Evolutionary conservation across 192 early-diverging fungal genomes (phyloP).

Genomic region (Coemansia sp.): DNA sequence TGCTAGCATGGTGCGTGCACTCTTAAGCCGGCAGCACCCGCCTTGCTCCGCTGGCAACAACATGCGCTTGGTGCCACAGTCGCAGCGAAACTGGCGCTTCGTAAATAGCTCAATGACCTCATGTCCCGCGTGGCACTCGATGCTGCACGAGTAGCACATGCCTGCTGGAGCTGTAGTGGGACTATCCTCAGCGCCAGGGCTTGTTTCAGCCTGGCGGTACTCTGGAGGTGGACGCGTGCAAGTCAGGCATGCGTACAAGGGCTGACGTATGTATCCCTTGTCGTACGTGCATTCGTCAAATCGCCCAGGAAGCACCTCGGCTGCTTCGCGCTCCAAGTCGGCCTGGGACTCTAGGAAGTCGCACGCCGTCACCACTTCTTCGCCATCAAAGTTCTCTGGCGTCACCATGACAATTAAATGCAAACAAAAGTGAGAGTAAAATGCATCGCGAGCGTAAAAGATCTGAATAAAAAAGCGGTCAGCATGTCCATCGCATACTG

Average conservation of each 20-base stretch:
- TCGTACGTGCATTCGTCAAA: constrained; percentile 74
- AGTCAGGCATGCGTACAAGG: constrained; percentile 77
- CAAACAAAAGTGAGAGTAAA: no score
- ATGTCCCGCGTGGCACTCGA: constrained; percentile 72
- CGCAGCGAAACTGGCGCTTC: constrained; percentile 82
- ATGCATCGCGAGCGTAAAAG: no score
- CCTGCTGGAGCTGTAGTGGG: constrained; percentile 42
- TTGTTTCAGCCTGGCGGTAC: background rate
- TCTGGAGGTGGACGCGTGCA: constrained; percentile 54
- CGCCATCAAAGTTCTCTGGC: background rate
- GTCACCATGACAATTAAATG: background rate
- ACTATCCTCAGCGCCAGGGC: background rate
- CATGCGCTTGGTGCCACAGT: constrained; percentile 70
- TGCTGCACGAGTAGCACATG: constrained; percentile 77
- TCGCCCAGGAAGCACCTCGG: constrained; percentile 60
- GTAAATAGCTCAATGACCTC: constrained; percentile 83
- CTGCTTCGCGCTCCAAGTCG: constrained; percentile 48
- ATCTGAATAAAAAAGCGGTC: no score
- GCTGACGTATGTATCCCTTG: constrained; percentile 74
- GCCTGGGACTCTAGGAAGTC: constrained; percentile 38
- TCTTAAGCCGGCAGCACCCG: constrained; percentile 32
- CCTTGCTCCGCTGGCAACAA: constrained; percentile 7
- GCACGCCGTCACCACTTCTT: constrained; percentile 31
- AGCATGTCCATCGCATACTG: no score
- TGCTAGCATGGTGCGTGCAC: constrained; percentile 11